Conservation (phyloP, 2,329 filamentous ascomycete species). For the Zymoseptoria brevis region DNA sequence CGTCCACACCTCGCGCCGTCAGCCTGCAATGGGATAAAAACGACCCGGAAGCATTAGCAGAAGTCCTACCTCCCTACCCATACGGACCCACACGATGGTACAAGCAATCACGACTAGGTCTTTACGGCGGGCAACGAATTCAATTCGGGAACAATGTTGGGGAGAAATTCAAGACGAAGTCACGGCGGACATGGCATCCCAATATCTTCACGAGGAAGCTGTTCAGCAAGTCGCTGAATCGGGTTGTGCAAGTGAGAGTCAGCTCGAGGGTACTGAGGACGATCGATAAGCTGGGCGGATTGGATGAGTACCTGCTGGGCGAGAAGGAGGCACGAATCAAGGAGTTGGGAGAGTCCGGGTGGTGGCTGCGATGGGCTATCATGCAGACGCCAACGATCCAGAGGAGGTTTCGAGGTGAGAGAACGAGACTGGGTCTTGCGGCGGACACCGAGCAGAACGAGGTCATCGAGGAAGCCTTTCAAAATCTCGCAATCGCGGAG, state of each 20-base stretch:
- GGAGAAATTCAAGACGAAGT: slow-evolving; percentile 60
- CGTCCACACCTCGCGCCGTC: slow-evolving; percentile 18
- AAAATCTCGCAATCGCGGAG: slow-evolving; percentile 3
- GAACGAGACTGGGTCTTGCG: slow-evolving; percentile 57
- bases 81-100: slow-evolving; percentile 62
- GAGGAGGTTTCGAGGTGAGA: slow-evolving; percentile 57
- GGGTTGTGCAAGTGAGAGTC: slow-evolving; percentile 58
- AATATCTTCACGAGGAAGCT: slow-evolving; percentile 63
- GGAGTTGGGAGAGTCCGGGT: slow-evolving; percentile 82
- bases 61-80: slow-evolving; percentile 51
- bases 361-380: slow-evolving; percentile 80
- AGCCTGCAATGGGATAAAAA: slow-evolving; percentile 27
- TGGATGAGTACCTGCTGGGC: slow-evolving; percentile 86
- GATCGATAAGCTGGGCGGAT: slow-evolving; percentile 76
- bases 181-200: slow-evolving; percentile 64
- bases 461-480: slow-evolving; percentile 9
- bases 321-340: slow-evolving; percentile 68
- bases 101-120: slow-evolving; percentile 64
- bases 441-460: slow-evolving; percentile 15
- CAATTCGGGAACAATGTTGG: slow-evolving; percentile 74
- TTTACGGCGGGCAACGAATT: slow-evolving; percentile 55
- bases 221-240: slow-evolving; percentile 54
- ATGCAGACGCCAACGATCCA: slow-evolving; percentile 69
- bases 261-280: slow-evolving; percentile 56
- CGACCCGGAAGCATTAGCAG: slow-evolving; percentile 24